These are phyloP conservation scores for Boletus speciosus DNA, from an alignment of 768 basidiomycete genomes.

Conservation along the genomic window DNA sequence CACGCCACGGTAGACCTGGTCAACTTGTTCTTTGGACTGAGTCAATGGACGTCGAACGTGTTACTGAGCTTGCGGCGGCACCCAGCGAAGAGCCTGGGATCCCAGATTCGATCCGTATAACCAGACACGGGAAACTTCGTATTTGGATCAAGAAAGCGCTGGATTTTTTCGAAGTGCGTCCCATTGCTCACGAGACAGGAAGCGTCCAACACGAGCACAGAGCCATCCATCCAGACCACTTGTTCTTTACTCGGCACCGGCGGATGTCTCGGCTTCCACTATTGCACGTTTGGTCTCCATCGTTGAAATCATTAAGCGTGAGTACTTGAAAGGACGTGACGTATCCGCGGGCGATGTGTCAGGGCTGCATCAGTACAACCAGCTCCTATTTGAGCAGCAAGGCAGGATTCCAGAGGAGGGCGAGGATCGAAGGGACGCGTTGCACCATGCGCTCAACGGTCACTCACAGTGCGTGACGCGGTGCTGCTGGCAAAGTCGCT, in stretches of 20 bases:
- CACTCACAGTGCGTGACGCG: conserved; percentile 51
- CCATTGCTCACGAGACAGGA: not conserved
- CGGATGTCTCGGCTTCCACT: conserved; percentile 34
- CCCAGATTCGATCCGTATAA: conserved; percentile 47
- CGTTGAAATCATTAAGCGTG: conserved; percentile 82
- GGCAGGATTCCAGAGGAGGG: conserved; percentile 30
- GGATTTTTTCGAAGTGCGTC: conserved; percentile 49
- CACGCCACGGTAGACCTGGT: conserved; percentile 15
- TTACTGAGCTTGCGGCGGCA: not conserved
- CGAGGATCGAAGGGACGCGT: conserved; percentile 26
- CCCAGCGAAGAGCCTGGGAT: conserved; percentile 3
- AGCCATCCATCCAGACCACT: conserved; percentile 47
- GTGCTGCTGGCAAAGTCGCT: not conserved
- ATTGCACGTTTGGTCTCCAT: conserved; percentile 69
- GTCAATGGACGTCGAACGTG: conserved; percentile 18
- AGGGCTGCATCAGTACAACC: conserved; percentile 78
- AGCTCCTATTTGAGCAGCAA: conserved; percentile 48
- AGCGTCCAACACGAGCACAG: conserved; percentile 30
- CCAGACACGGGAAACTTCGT: conserved; percentile 52
- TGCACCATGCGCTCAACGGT: conserved; percentile 48
- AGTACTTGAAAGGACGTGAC: conserved; percentile 58
- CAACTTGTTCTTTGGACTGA: not conserved
- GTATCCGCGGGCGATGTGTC: conserved; percentile 38
- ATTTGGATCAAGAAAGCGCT: conserved; percentile 52
- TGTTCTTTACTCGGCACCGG: conserved; percentile 59